These are phyloP conservation scores for Aurinia saxatilis DNA, from an alignment of 345 rosid genomes.

Conservation along the genomic window DNA sequence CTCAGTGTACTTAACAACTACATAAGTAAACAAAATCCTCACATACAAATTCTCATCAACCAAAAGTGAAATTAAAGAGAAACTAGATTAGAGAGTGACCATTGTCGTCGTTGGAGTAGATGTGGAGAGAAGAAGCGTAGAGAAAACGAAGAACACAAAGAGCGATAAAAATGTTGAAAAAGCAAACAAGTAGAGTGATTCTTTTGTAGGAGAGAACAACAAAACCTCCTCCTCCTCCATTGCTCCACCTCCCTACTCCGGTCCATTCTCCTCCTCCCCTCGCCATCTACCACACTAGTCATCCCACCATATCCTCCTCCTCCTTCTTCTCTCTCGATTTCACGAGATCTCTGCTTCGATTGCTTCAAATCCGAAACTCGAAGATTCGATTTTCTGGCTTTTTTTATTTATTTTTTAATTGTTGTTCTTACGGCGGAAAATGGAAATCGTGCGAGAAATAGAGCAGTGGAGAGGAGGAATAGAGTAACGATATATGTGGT, in stretches of 20 bases:
- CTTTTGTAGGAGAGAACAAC: constrained; percentile 56
- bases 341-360: constrained; percentile 18
- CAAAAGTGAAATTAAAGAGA: neutral
- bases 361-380: constrained; percentile 10
- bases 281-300: constrained; percentile 50
- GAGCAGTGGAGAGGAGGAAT: neutral
- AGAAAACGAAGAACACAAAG: constrained; percentile 85
- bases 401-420: too few relatives aligned
- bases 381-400: constrained; percentile 11
- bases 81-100: constrained; percentile 22
- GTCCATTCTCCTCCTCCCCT: constrained; percentile 56
- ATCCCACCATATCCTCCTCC: constrained; percentile 41
- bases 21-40: neutral
- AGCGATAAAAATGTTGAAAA: constrained; percentile 82
- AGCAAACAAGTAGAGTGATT: constrained; percentile 74
- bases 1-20: constrained; percentile 65
- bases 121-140: constrained; percentile 71
- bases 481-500: too few relatives aligned
- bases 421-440: constrained; percentile 1
- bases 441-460: constrained; percentile 9
- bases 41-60: neutral
- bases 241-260: constrained; percentile 36
- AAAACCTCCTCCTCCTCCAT: constrained; percentile 29
- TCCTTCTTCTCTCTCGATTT: neutral
- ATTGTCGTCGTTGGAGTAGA: constrained; percentile 45